Evolutionary conservation across 2,329 filamentous ascomycete genomes (phyloP).

Genomic region (Paraconiothyrium brasiliense): DNA sequence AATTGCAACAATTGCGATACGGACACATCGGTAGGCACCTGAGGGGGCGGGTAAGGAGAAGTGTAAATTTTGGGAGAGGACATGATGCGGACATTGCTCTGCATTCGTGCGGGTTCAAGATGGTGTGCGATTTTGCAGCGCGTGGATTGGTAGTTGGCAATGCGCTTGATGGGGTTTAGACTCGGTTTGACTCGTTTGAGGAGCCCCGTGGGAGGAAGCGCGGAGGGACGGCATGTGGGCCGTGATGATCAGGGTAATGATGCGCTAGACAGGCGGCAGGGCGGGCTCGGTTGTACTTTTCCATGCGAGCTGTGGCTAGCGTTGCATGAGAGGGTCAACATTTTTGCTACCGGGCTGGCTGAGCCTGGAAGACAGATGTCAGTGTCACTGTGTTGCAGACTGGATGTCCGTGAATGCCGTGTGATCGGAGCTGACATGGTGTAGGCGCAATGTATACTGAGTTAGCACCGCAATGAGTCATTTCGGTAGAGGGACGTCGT

Average conservation of each 20-base stretch:
- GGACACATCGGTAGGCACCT: conserved; percentile 26
- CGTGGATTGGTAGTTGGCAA: background rate
- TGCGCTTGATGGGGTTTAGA: background rate
- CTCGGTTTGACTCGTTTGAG: background rate
- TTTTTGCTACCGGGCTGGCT: background rate
- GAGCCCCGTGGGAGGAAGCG: background rate
- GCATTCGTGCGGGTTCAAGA: background rate
- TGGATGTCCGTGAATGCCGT: background rate
- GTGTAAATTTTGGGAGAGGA: conserved; percentile 20
- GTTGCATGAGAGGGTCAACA: background rate
- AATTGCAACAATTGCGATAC: conserved; percentile 27
- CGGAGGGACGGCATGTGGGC: background rate
- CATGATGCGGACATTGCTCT: conserved; percentile 13
- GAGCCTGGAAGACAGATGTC: background rate
- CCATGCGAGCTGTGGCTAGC: conserved; percentile 3
- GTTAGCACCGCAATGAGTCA: background rate
- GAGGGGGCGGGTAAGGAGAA: conserved; percentile 26
- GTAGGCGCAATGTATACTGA: background rate
- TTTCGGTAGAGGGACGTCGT: background rate
- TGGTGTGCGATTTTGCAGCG: background rate
- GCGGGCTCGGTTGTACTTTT: conserved; percentile 1
- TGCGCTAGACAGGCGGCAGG: background rate
- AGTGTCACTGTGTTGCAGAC: background rate
- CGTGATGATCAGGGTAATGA: background rate
- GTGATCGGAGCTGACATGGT: background rate